A percentile compares a stretch with the other conserved stretches of the same genome.
These are phyloP conservation scores for Begonia masoniana DNA, from an alignment of 306 rosid species.

Conservation along the genomic window DNA sequence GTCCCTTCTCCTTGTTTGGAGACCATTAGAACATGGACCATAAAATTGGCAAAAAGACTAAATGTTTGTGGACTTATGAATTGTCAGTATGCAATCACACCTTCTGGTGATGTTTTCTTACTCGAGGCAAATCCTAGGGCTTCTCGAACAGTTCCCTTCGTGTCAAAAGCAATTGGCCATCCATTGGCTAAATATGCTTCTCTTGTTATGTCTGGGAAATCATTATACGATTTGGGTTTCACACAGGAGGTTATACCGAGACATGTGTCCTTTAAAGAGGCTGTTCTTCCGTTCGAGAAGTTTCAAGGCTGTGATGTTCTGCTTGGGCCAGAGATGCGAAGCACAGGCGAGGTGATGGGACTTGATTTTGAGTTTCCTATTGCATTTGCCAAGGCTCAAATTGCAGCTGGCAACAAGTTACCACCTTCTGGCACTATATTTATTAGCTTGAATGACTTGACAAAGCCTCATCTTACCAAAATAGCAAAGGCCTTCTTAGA, in stretches of 20 bases:
- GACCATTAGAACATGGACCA: conserved; percentile 81
- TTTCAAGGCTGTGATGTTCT: conserved; percentile 85
- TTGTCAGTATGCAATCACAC: conserved; percentile 87
- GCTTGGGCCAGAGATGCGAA: conserved; percentile 98
- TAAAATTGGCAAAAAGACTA: conserved; percentile 62
- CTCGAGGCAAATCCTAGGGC: conserved; percentile 98
- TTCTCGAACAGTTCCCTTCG: conserved; percentile 92
- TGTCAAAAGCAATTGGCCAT: conserved; percentile 90
- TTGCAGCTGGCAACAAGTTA: conserved; percentile 79
- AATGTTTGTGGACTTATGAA: conserved; percentile 94
- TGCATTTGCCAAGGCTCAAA: conserved; percentile 96
- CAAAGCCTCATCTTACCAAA: conserved; percentile 73
- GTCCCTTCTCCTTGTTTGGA: conserved; percentile 61
- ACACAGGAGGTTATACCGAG: conserved; percentile 81
- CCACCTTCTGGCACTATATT: conserved; percentile 82
- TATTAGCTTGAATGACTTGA: conserved; percentile 78
- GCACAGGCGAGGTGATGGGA: conserved; percentile 99
- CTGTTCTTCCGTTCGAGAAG: conserved; percentile 93
- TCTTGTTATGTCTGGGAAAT: conserved; percentile 96
- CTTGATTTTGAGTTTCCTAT: conserved; percentile 55
- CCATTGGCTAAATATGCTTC: conserved; percentile 98
- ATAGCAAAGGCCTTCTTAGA: conserved; percentile 61
- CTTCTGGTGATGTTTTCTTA: conserved; percentile 64
- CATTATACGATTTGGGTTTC: conserved; percentile 62
- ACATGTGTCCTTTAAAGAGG: conserved; percentile 86